A percentile compares a stretch with the other conserved stretches of the same genome.
These are phyloP conservation scores for Fistulinella prunicolor DNA, from an alignment of 768 basidiomycete species.

Conservation along the genomic window DNA sequence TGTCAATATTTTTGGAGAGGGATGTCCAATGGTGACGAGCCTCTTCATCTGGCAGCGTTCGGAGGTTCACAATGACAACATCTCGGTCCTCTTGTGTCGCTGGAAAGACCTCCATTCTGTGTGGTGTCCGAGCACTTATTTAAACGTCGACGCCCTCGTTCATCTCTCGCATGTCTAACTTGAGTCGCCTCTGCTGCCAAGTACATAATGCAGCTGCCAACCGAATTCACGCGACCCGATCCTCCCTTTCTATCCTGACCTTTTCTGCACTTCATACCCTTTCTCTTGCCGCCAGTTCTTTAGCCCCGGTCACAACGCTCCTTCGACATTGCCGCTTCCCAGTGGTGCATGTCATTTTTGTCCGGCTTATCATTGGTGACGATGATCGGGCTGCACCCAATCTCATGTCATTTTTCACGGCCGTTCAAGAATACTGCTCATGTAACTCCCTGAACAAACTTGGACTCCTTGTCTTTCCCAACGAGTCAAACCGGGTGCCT, in stretches of 20 bases:
- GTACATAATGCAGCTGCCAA: background rate
- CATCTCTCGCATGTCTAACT: constrained; percentile 3
- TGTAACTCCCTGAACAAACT: background rate
- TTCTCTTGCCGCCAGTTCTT: background rate
- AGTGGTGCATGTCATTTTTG: too few species aligned
- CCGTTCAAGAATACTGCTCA: constrained; percentile 1
- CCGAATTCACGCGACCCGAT: background rate
- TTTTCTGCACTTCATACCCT: constrained; percentile 4
- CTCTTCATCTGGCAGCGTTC: too few species aligned
- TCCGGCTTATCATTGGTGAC: too few species aligned
- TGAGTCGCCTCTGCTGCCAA: background rate
- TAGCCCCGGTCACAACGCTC: background rate
- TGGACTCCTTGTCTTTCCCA: too few species aligned
- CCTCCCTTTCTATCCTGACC: background rate
- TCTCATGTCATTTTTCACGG: constrained; percentile 4
- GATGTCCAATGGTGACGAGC: constrained; percentile 4
- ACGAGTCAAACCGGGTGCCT: too few species aligned
- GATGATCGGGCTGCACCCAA: background rate
- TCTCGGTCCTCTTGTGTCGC: constrained; percentile 3
- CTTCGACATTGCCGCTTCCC: background rate
- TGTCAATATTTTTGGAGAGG: background rate
- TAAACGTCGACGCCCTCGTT: background rate
- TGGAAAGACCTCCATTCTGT: constrained; percentile 7
- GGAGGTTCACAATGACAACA: too few species aligned
- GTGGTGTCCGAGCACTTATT: background rate